Base-by-base conservation (phyloP, 2,329 filamentous ascomycete species). In the Leptographium flavum region DNA sequence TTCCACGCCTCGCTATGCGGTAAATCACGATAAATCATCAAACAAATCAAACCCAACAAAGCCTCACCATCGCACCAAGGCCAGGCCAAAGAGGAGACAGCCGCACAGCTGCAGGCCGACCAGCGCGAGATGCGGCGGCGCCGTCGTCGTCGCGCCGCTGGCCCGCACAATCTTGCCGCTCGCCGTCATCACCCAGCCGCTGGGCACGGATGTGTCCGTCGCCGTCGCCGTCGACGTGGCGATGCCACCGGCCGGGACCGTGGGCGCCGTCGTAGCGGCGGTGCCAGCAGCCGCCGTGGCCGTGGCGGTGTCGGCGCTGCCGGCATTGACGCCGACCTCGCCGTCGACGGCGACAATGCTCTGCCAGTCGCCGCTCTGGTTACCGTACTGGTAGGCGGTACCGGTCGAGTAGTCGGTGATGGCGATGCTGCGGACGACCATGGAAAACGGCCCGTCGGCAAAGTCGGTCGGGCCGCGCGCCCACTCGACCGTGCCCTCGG, bases 361-460 rank as follows among this genome's bases (percentile, higher is more conserved):
- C 52, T 76, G 58, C 85, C 87, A 94, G 21, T 70, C 74, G 40
- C 92, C 92, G 40, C 74, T 81, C 32, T 71, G 75, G 60, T 92
- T 84, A 53, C 75, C 75, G 66, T 96, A 98, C 47, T 67, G 70
- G 69, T 98, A 98, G 51, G 82, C 69, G 17, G 74, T 81, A 45
- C 92, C 92, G 2, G 88, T 95, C 21, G 88, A 95, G 68, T 96
- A 98, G 67, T 98, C 92, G 43, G 80, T 81, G 36, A 94, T 76
- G 45, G 73, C 69, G 54, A 95, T 64, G 27, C 74, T 83, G 62
- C 82, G 75, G 58, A 96, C 80, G 45, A 75, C 67, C 88, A 96
- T 96, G 51, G 72, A 78, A 66, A 83, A 98, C 1, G 92, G 92
- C 0, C 85, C 90, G 51, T 80, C 58, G 47, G 73, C 71, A 66